Evolutionary conservation across 2,329 filamentous ascomycete genomes (phyloP).

Genomic region (Biscogniauxia sp.): DNA sequence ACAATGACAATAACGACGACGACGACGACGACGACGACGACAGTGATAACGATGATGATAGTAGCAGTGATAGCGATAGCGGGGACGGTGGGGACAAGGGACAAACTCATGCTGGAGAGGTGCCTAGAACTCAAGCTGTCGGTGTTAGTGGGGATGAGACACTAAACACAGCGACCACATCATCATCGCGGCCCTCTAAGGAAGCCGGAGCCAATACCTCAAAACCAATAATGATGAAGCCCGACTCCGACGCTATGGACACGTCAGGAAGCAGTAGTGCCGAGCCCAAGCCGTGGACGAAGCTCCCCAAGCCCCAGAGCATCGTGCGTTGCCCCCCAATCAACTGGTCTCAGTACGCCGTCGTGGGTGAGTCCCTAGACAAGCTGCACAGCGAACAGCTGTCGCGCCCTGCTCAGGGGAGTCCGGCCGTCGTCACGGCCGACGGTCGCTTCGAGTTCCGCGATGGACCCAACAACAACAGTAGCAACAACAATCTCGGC

Average conservation of each 20-base stretch:
- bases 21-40: slow-evolving; percentile 23
- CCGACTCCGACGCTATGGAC: slow-evolving; percentile 5
- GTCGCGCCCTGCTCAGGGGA: slow-evolving; percentile 57
- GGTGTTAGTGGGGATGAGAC: neutral
- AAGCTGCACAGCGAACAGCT: slow-evolving; percentile 80
- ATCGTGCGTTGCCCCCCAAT: slow-evolving; percentile 83
- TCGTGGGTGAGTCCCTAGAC: slow-evolving; percentile 83
- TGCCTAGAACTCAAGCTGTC: neutral
- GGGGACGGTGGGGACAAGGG: slow-evolving; percentile 21
- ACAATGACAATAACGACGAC: slow-evolving; percentile 22
- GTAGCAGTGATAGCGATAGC: slow-evolving; percentile 27
- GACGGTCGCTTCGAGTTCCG: slow-evolving; percentile 52
- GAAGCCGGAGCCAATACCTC: neutral
- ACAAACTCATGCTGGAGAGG: neutral
- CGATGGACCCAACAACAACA: slow-evolving; percentile 33
- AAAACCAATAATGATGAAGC: slow-evolving; percentile 3
- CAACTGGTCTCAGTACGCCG: slow-evolving; percentile 92
- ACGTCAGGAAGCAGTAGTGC: slow-evolving; percentile 1
- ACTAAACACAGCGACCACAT: neutral
- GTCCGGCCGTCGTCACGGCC: slow-evolving; percentile 43
- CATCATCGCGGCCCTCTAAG: neutral
- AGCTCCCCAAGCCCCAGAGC: slow-evolving; percentile 74
- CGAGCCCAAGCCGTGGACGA: slow-evolving; percentile 48
- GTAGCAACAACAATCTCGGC: slow-evolving; percentile 22
- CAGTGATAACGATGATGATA: slow-evolving; percentile 18